These are phyloP conservation scores for Mortierella alpina DNA, from an alignment of 192 early-diverging fungal species.

Conservation along the genomic window DNA sequence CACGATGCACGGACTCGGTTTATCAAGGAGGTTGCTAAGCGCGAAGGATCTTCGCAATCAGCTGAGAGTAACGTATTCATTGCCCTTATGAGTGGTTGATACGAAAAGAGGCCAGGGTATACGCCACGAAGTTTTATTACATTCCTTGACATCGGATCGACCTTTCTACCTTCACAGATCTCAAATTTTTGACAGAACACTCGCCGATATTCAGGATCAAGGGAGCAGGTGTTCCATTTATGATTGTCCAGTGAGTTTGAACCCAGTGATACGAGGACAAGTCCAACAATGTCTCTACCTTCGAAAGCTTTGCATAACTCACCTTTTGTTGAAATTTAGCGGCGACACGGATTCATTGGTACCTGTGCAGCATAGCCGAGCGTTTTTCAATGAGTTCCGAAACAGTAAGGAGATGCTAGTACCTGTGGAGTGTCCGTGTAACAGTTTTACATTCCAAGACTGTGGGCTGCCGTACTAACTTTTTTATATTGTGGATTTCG, in stretches of 20 bases:
- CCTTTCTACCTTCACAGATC: conserved; percentile 6
- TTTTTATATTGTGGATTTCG: background rate
- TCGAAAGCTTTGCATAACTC: background rate
- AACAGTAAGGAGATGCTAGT: conserved; percentile 22
- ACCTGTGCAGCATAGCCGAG: conserved; percentile 45
- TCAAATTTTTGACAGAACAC: conserved; percentile 49
- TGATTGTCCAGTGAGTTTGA: conserved; percentile 53
- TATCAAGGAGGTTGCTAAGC: conserved; percentile 50
- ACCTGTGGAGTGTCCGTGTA: too few relatives aligned
- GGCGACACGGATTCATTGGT: conserved; percentile 52
- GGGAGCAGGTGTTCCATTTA: conserved; percentile 34
- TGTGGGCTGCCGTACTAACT: background rate
- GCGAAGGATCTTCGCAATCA: conserved; percentile 37
- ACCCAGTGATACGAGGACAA: background rate
- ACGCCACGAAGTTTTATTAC: conserved; percentile 1
- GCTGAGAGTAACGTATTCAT: conserved; percentile 31
- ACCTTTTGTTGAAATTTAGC: conserved; percentile 10
- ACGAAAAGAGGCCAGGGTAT: background rate
- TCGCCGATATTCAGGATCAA: conserved; percentile 41
- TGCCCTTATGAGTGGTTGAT: background rate
- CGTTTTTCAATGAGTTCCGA: conserved; percentile 44
- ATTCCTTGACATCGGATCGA: background rate
- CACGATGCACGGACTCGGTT: conserved; percentile 58
- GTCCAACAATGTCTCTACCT: background rate
- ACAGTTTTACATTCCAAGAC: background rate